Evolutionary conservation across 2,329 filamentous ascomycete species (phyloP).

Genomic region (Neofusicoccum parvum): DNA sequence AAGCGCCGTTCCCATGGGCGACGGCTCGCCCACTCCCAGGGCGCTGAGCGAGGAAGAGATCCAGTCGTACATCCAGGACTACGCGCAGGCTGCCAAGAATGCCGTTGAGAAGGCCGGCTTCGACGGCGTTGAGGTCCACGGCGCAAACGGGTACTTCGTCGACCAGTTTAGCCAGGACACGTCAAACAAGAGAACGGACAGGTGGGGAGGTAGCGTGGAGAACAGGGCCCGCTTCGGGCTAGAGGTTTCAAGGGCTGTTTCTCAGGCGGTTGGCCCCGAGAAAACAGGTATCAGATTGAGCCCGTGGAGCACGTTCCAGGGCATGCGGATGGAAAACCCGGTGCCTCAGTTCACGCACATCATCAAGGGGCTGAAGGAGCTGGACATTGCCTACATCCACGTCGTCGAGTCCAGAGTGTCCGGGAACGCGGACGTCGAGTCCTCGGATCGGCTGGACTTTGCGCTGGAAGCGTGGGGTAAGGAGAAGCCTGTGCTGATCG

Average conservation of each 20-base stretch:
- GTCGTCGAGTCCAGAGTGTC: conserved; percentile 58
- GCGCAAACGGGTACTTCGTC: conserved; percentile 68
- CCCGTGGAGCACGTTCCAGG: conserved; percentile 64
- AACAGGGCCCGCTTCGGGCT: conserved; percentile 56
- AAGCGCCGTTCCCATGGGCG: conserved; percentile 35
- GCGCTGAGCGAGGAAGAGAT: conserved; percentile 45
- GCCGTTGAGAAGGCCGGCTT: conserved; percentile 54
- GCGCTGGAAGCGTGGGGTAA: conserved; percentile 31
- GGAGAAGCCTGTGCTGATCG: conserved; percentile 39
- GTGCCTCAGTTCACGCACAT: conserved; percentile 65
- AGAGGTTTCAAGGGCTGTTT: conserved; percentile 56
- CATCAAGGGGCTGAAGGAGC: conserved; percentile 51
- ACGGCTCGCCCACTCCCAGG: conserved; percentile 36
- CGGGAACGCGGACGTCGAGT: conserved; percentile 42
- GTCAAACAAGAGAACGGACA: conserved; percentile 57
- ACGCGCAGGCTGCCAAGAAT: conserved; percentile 47
- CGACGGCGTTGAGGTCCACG: conserved; percentile 62
- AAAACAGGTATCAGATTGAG: conserved; percentile 60
- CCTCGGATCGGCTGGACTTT: conserved; percentile 29
- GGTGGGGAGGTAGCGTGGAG: conserved; percentile 52
- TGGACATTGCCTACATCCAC: conserved; percentile 64
- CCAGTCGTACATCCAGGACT: conserved; percentile 40
- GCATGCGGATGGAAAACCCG: conserved; percentile 65
- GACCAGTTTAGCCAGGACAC: conserved; percentile 66
- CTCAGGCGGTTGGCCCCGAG: conserved; percentile 54